A percentile compares a stretch with the other conserved stretches of the same genome.
phyloP scores from a whole-genome alignment of 805 yeast species.

The Blastobotrys chiropterorum region DNA sequence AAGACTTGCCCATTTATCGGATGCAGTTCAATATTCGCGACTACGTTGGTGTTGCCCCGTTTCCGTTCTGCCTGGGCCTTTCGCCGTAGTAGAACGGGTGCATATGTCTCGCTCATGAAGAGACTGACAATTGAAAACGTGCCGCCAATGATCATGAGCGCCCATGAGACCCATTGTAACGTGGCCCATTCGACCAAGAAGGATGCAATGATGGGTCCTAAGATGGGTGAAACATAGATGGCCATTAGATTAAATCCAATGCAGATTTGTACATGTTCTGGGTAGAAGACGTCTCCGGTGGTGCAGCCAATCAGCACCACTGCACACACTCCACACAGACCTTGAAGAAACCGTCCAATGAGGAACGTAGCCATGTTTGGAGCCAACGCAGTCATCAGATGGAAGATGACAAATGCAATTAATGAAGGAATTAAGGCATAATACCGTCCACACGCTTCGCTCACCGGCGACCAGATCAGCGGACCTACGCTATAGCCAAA shows the following conservation, averaged over 20 bases:
- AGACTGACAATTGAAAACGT: conserved; percentile 30
- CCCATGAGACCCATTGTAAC: conserved; percentile 46
- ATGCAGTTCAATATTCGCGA: conserved; percentile 51
- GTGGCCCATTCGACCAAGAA: conserved; percentile 37
- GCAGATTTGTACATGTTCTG: conserved; percentile 36
- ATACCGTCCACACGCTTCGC: background rate
- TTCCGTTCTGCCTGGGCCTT: conserved; percentile 60
- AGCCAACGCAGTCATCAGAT: conserved; percentile 40
- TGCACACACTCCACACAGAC: conserved; percentile 45
- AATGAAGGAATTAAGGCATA: background rate
- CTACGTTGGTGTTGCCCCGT: conserved; percentile 73
- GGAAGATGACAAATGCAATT: conserved; percentile 24
- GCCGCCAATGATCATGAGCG: conserved; percentile 33
- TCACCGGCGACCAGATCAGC: background rate
- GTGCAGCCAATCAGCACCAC: conserved; percentile 44
- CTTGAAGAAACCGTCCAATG: conserved; percentile 43
- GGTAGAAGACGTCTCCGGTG: conserved; percentile 39
- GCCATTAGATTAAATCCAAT: conserved; percentile 38
- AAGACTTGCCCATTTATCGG: conserved; percentile 45
- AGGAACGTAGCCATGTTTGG: conserved; percentile 39
- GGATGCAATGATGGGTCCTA: conserved; percentile 42
- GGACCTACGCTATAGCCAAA: background rate
- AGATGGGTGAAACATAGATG: conserved; percentile 30
- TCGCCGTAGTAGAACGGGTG: conserved; percentile 53
- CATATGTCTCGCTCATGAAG: conserved; percentile 51